Evolutionary conservation across 352 stramenopile genomes (phyloP).

Genomic region (Plasmopara viticola): DNA sequence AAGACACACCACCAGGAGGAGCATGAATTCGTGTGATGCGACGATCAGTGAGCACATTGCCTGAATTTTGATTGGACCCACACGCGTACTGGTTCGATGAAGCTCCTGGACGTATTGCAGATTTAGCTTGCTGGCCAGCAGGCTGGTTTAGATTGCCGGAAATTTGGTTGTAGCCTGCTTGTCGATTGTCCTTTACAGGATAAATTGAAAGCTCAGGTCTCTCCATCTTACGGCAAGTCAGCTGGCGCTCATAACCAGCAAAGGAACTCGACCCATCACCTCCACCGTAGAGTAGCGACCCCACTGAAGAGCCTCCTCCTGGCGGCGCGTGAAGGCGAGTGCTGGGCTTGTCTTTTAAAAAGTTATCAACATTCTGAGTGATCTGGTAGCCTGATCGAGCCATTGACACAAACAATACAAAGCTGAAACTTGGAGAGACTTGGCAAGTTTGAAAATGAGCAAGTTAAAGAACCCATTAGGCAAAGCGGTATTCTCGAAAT

Average conservation of each 20-base stretch:
- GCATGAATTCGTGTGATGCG: conserved; percentile 87
- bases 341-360: conserved; percentile 66
- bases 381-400: no score
- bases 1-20: conserved; percentile 75
- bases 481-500: no score
- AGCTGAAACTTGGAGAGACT: no score
- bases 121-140: conserved; percentile 25
- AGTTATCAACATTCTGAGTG: conserved; percentile 45
- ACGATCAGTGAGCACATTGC: conserved; percentile 87
- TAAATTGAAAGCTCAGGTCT: no score
- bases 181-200: no score
- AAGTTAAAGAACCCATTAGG: no score
- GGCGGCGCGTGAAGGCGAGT: conserved; percentile 66
- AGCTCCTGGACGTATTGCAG: conserved; percentile 4
- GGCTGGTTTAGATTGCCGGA: conserved; percentile 1
- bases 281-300: conserved; percentile 72
- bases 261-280: conserved; percentile 12
- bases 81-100: conserved; percentile 85
- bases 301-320: conserved; percentile 61
- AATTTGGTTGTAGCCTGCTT: no score
- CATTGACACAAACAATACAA: no score
- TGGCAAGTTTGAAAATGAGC: no score
- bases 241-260: no score
- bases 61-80: conserved; percentile 82
- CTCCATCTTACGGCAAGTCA: no score